Percentiles rank a stretch among this genome's conserved stretches.
phyloP scores from a whole-genome alignment of 169 alveolate genomes.

The Plasmodium cynomolgi region DNA sequence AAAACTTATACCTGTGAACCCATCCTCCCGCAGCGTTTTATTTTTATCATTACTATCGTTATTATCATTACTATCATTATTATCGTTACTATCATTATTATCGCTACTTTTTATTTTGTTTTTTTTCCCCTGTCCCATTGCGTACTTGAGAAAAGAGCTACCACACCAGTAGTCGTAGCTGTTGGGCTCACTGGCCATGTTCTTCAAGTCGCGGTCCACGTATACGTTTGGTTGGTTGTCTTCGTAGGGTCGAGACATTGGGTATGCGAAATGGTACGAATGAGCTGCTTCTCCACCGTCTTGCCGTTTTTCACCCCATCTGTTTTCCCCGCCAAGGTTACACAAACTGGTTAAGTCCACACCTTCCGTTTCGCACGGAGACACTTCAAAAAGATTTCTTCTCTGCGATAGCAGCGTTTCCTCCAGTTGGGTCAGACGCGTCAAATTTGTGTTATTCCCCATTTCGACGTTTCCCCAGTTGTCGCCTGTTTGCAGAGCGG shows the following conservation, averaged over 20 bases:
- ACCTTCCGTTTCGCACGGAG: background rate
- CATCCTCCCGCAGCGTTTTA: background rate
- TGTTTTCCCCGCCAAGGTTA: background rate
- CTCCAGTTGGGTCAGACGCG: background rate
- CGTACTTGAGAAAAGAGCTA: background rate
- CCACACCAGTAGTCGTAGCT: background rate
- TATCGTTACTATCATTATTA: too few relatives aligned
- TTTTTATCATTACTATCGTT: too few relatives aligned
- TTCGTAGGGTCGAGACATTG: background rate
- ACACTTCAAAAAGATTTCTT: background rate
- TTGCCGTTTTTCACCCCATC: background rate
- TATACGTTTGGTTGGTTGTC: background rate
- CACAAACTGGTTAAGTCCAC: background rate
- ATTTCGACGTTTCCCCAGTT: background rate
- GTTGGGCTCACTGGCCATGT: background rate
- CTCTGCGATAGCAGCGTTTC: background rate
- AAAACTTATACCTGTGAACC: background rate
- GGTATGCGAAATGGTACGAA: background rate
- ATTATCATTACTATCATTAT: too few relatives aligned
- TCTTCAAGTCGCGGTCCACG: background rate
- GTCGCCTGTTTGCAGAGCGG: background rate
- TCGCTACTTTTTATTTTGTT: background rate
- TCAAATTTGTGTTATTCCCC: background rate
- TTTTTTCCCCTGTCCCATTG: background rate
- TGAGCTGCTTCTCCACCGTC: background rate